Base-by-base conservation (phyloP, 192 early-diverging fungal genomes). In the Dimargaris cristalligena region DNA sequence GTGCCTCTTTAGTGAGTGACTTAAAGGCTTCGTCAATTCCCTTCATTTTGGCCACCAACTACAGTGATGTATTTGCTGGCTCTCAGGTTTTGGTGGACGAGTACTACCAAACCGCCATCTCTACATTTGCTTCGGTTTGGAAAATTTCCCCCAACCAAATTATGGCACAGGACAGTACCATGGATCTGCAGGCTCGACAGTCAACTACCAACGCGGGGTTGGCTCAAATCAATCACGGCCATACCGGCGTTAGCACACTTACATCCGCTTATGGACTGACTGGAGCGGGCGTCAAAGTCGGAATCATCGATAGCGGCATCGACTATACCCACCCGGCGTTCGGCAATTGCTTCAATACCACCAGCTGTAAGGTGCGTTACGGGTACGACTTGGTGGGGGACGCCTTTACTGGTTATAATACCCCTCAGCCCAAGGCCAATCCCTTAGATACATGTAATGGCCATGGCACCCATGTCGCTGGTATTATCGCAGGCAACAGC, bases 401-500 rank as follows among this genome's bases (percentile, higher is more conserved):
- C 34, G 64, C 57, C 35, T 78, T 71, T 56, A 69, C 71, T 46
- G 65, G 63, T 35, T 52, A 33, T 2, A 64, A 67, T 6, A 64
- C 67, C 3, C 71, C 70, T 0, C 51, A 52, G 30, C 80, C 78
- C 3, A 77, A 70, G 25, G 66, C 77, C 8, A 75, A 79, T 31
- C 80, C 82, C 13, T 70, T 67, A 32, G 77, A 84, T 84, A 4
- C n/a, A n/a, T n/a, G n/a, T n/a, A n/a, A n/a, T n/a, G n/a, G n/a
- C n/a, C n/a, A n/a, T n/a, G n/a, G n/a, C n/a, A n/a, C n/a, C n/a
- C n/a, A n/a, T n/a, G n/a, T n/a, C n/a, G n/a, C n/a, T n/a, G n/a
- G n/a, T n/a, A 89, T 89, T 31, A 78, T 88, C 60, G 86, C 78
- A 16, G 87, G 81, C 16, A 71, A 80, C n/a, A 80, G 83, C 9